Conservation (phyloP, 2,329 filamentous ascomycete genomes). For the Bipolaris zeicola region DNA sequence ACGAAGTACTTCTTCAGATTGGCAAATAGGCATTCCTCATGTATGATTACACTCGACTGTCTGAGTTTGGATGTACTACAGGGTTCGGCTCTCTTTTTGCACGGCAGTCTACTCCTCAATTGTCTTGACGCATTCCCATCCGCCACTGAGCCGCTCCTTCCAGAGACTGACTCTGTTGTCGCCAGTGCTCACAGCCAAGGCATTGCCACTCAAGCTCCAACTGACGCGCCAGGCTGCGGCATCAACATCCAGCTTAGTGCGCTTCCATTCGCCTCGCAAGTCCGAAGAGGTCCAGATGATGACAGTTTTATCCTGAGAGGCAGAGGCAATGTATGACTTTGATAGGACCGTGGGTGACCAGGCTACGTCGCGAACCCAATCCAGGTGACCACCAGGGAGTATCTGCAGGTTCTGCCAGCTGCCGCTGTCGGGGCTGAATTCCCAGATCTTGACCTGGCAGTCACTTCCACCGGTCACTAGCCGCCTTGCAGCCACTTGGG, state of each 20-base stretch:
- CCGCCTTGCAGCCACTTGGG: constrained; percentile 67
- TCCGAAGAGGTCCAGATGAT: constrained; percentile 81
- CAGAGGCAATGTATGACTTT: constrained; percentile 95
- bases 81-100: background rate
- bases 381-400: constrained; percentile 82
- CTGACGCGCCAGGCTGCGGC: constrained; percentile 92
- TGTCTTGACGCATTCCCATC: constrained; percentile 97
- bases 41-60: background rate
- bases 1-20: background rate
- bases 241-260: constrained; percentile 85
- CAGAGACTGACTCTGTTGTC: constrained; percentile 97
- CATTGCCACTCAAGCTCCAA: constrained; percentile 97
- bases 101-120: constrained; percentile 75
- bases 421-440: constrained; percentile 64
- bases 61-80: background rate
- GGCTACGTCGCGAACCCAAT: constrained; percentile 97
- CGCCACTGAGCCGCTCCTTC: constrained; percentile 96
- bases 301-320: constrained; percentile 95
- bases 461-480: constrained; percentile 97
- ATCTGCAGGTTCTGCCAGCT: constrained; percentile 58
- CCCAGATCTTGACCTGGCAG: constrained; percentile 93
- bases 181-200: constrained; percentile 87
- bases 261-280: constrained; percentile 72
- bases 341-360: constrained; percentile 95
- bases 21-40: background rate